These are phyloP conservation scores for Melanogaster broomeanus DNA, from an alignment of 768 basidiomycete species.

Conservation along the genomic window DNA sequence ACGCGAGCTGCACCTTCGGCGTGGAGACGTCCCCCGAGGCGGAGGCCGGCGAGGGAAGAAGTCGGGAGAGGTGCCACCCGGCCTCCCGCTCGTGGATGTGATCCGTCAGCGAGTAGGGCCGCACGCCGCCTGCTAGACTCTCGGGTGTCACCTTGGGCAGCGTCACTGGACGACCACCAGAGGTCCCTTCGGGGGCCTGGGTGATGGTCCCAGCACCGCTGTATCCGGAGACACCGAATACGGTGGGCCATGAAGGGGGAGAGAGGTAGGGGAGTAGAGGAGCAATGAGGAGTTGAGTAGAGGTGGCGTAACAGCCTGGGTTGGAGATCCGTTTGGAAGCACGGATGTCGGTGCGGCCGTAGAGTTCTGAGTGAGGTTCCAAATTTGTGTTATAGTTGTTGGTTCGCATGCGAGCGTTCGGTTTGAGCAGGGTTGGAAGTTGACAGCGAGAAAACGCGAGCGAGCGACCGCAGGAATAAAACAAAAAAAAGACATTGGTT, in stretches of 20 bases:
- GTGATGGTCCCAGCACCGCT: conserved; percentile 92
- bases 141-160: conserved; percentile 82
- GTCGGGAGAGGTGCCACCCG: conserved; percentile 72
- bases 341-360: conserved; percentile 70
- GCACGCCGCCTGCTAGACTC: conserved; percentile 71
- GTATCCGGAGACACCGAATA: conserved; percentile 94
- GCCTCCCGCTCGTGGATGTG: conserved; percentile 99
- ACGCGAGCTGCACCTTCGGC: conserved; percentile 62
- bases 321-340: conserved; percentile 87
- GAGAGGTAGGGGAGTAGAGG: conserved; percentile 79
- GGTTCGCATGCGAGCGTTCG: background rate
- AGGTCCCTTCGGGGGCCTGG: conserved; percentile 58
- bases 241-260: conserved; percentile 62
- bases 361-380: conserved; percentile 70
- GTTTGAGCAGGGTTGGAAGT: background rate
- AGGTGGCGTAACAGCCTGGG: conserved; percentile 97
- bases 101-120: conserved; percentile 90
- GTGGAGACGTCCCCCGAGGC: background rate
- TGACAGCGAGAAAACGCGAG: background rate
- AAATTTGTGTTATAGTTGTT: too few relatives aligned
- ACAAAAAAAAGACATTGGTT: conserved; percentile 35
- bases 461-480: conserved; percentile 8
- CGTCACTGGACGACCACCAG: conserved; percentile 66
- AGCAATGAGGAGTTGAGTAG: conserved; percentile 87
- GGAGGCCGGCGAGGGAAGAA: conserved; percentile 36